Percentiles rank a stretch among this genome's conserved stretches.
phyloP scores from a whole-genome alignment of 805 yeast genomes.

The Komagataella pastoris region DNA sequence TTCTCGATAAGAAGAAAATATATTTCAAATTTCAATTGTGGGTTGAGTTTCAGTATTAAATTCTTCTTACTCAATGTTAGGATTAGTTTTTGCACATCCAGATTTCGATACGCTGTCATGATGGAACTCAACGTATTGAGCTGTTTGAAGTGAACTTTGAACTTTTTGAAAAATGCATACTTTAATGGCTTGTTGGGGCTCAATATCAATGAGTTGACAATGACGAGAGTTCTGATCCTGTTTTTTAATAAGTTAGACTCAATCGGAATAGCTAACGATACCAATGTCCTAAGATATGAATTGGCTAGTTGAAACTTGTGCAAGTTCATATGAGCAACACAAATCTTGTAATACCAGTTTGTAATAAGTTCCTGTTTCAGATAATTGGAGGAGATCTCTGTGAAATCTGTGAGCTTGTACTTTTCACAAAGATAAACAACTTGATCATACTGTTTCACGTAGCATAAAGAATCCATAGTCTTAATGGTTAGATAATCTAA shows the following conservation, averaged over 20 bases:
- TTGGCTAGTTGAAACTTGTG: background rate
- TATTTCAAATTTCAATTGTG: background rate
- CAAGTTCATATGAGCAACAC: background rate
- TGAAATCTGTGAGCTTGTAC: constrained; percentile 2
- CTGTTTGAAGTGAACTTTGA: background rate
- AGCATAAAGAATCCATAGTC: constrained; percentile 4
- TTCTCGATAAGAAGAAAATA: background rate
- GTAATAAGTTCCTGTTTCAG: background rate
- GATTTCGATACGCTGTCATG: background rate
- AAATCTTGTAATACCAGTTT: background rate
- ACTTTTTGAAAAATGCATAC: background rate
- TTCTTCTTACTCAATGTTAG: background rate
- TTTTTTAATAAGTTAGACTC: background rate
- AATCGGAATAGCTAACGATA: background rate
- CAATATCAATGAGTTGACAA: background rate
- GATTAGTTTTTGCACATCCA: background rate
- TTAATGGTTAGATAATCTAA: constrained; percentile 4
- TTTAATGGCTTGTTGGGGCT: background rate
- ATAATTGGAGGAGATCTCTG: constrained; percentile 6
- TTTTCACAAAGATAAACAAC: constrained; percentile 2
- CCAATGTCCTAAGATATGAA: background rate
- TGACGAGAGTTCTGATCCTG: background rate
- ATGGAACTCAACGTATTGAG: background rate
- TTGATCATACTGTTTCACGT: background rate
- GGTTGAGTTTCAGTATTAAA: background rate